phyloP scores from a whole-genome alignment of 441 rosid species.

The Corymbia citriodora region DNA sequence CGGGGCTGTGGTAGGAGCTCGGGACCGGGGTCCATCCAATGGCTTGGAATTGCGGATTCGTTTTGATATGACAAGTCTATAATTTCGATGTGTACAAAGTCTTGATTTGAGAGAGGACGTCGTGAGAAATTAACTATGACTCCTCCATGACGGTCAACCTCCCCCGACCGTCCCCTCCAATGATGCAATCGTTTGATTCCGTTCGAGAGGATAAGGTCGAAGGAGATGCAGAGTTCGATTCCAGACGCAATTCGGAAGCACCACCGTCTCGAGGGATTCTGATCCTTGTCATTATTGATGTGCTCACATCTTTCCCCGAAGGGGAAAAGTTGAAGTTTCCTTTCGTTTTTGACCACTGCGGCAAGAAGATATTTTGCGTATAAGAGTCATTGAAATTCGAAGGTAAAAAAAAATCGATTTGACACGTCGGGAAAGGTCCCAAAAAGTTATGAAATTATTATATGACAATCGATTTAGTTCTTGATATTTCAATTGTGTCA shows the following conservation, averaged over 20 bases:
- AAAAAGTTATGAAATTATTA: not conserved
- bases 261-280: not conserved
- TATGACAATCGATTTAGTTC: fast-evolving
- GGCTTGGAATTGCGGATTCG: not conserved
- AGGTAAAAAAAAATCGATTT: not conserved
- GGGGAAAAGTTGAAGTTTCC: not conserved
- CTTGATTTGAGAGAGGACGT: not conserved
- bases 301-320: not conserved
- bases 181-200: not conserved
- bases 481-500: not conserved
- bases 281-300: not conserved
- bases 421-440: too few species aligned
- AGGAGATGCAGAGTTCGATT: not conserved
- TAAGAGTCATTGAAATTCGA: not conserved
- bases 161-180: not conserved
- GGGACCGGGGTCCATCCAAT: not conserved
- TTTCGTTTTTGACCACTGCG: not conserved
- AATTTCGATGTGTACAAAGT: not conserved
- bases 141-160: not conserved
- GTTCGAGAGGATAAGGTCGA: not conserved
- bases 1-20: not conserved
- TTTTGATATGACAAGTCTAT: not conserved
- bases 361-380: not conserved
- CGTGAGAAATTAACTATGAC: not conserved
- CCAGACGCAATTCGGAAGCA: not conserved